Evolutionary conservation across 805 yeast genomes (phyloP).

Genomic region (Metschnikowia continentalis): DNA sequence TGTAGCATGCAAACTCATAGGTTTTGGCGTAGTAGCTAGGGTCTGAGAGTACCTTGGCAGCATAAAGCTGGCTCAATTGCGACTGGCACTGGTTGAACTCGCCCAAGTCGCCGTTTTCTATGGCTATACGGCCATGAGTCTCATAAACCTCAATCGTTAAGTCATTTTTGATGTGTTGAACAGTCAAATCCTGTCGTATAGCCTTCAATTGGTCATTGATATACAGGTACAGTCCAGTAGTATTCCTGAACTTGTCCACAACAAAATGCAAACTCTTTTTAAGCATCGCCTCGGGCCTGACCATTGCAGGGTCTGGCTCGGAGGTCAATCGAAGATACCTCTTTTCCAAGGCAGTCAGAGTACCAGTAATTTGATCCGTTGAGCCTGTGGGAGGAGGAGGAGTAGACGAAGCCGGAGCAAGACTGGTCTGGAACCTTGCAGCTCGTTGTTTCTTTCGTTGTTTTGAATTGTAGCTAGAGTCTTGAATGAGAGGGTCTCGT

Average conservation of each 20-base stretch:
- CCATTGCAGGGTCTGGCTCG: slow-evolving; percentile 81
- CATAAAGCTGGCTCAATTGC: slow-evolving; percentile 64
- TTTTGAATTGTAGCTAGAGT: slow-evolving; percentile 21
- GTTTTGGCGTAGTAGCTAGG: slow-evolving; percentile 7
- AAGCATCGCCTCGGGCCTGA: slow-evolving; percentile 67
- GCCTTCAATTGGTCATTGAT: slow-evolving; percentile 88
- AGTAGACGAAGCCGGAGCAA: neutral
- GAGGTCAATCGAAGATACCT: slow-evolving; percentile 80
- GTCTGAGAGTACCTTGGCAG: slow-evolving; percentile 22
- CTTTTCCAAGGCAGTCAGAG: slow-evolving; percentile 65
- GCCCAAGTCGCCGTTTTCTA: slow-evolving; percentile 79
- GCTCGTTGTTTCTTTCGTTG: slow-evolving; percentile 42
- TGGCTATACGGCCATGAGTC: slow-evolving; percentile 81
- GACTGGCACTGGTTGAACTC: slow-evolving; percentile 95
- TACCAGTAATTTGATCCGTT: slow-evolving; percentile 50
- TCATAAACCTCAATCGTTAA: slow-evolving; percentile 81
- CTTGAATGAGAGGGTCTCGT: neutral
- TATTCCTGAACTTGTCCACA: slow-evolving; percentile 44
- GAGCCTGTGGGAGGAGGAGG: slow-evolving; percentile 6
- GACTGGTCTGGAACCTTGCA: slow-evolving; percentile 41
- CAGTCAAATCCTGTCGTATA: slow-evolving; percentile 87
- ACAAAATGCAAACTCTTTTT: slow-evolving; percentile 54
- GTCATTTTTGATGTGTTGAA: slow-evolving; percentile 76
- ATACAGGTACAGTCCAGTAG: slow-evolving; percentile 61
- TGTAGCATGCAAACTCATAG: slow-evolving; percentile 65